A percentile compares a stretch with the other conserved stretches of the same genome.
phyloP scores from a whole-genome alignment of 805 yeast species.

The Debaryomyces tyrocola region DNA sequence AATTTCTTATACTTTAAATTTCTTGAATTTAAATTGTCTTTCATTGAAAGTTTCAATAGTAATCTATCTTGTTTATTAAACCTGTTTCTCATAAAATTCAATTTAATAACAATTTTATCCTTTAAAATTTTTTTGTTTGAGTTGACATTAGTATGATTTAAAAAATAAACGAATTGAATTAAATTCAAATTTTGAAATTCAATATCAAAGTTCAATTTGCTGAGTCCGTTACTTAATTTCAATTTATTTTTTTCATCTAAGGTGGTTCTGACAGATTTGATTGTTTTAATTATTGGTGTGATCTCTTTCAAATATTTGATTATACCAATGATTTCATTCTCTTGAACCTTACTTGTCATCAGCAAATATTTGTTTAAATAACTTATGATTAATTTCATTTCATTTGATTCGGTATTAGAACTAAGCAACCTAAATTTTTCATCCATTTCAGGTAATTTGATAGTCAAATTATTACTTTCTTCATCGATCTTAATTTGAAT shows the following conservation, averaged over 20 bases:
- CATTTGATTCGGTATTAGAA: constrained; percentile 8
- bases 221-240: constrained; percentile 30
- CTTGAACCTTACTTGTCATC: constrained; percentile 6
- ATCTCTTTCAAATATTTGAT: constrained; percentile 33
- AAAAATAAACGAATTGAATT: constrained; percentile 30
- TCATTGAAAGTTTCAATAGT: constrained; percentile 30
- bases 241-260: constrained; percentile 10
- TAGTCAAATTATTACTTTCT: constrained; percentile 13
- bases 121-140: constrained; percentile 33
- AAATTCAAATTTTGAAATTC: constrained; percentile 28
- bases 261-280: constrained; percentile 14
- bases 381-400: constrained; percentile 12
- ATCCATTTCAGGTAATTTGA: constrained; percentile 17
- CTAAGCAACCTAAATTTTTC: constrained; percentile 15
- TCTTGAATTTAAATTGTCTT: constrained; percentile 36
- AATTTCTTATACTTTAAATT: constrained; percentile 38
- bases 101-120: constrained; percentile 30
- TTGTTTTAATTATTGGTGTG: constrained; percentile 27
- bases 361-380: constrained; percentile 13
- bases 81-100: constrained; percentile 29
- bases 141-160: constrained; percentile 25
- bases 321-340: constrained; percentile 28
- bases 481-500: constrained; percentile 31
- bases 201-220: constrained; percentile 31
- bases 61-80: constrained; percentile 24